Base-by-base conservation (phyloP, 495 filamentous ascomycete genomes). In the Pseudevernia furfuracea region DNA sequence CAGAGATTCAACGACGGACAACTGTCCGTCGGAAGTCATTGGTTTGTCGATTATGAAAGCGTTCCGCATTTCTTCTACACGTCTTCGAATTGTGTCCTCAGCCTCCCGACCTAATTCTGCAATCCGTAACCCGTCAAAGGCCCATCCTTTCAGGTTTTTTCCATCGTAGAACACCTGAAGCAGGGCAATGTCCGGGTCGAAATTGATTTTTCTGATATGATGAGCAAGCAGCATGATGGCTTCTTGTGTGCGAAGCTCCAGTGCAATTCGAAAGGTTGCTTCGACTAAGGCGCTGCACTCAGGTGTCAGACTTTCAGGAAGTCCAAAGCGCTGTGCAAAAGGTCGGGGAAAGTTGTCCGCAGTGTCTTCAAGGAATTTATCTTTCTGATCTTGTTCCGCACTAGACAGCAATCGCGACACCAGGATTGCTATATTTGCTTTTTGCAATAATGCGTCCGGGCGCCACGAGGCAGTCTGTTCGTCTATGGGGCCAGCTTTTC, bases 391-490 rank as follows among this genome's bases (percentile, higher is more conserved):
- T 38, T 59, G 34, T 39, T 25, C 43, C 37, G 68, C 55, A 9
- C 49, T 61, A 3, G 59, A 58, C 17, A 79, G 62, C 23, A 74
- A 65, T 17, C 46, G 64, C 55, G 68, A 75, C 5, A 71, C 67
- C n/a, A 79, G 65, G 2, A 67, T 63, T n/a, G 75, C 71, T 39
- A 80, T 53, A 67, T 80, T 80, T n/a, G 77, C 76, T 12, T 70
- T 68, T 32, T 79, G 72, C 4, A 80, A 46, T 25, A 79, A 64
- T 21, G 69, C 61, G 66, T 79, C 75, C 14, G 74, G 71, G 17
- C 72, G 69, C 57, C 65, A 72, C 25, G 63, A 62, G 14, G 62
- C 68, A 7, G 60, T 60, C 52, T 34, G 11, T 58, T 60, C 36
- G 58, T 56, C 44, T 74, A 68, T 62, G 63, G 52, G 64, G 55